Evolutionary conservation across 164 flowering plant species (phyloP), one percentile per base, ranked within the genome.

Genomic region (Berberis vulgaris): DNA sequence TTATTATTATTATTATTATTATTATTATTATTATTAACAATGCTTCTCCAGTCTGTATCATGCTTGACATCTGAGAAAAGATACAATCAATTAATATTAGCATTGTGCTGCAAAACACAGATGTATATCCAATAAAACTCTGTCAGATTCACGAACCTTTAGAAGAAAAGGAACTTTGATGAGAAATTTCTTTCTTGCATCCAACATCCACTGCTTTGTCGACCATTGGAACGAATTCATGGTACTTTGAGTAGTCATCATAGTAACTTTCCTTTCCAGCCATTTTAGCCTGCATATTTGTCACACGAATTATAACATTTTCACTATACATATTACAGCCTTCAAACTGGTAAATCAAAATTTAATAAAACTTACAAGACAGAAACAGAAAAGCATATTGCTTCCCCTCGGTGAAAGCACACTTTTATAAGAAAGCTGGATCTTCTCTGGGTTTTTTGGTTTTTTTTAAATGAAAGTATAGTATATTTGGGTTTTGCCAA

Each of bases 151-250:
- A 49, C 72, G 71, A 62, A 90, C 98, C 95, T 84, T 81, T 81
- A 43, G 85, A 66, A 58, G 70, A 40, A 67, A 43, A 50, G 4
- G 80, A 63, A 74, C 70, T 83, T 60, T 74, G 82, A 61, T 71
- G 62, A 40, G 84, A 53, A 43, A 79, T 54, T 79, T 79, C 82
- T 69, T 79, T 84, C 71, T 86, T 82, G 95, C 91, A 88, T 57
- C 78, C 76, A 62, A 84, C 77, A 80, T 90, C 98, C 60, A 93
- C 96, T 60, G 86, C 82, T 72, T 93, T 93, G 80, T 93, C 97
- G 41, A 90, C 90, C 89, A 93, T 84, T 13, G 97, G 98, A 57
- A 88, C 85, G 74, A 81, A 84, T 72, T 91, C 96, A 75, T 87
- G 95, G 73, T 81, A 86, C 54, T 90, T 90, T 39, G 84, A 54